Evolutionary conservation across 495 filamentous ascomycete genomes (phyloP), one percentile per base, ranked within the genome.

Genomic region (Sordaria brevicollis): DNA sequence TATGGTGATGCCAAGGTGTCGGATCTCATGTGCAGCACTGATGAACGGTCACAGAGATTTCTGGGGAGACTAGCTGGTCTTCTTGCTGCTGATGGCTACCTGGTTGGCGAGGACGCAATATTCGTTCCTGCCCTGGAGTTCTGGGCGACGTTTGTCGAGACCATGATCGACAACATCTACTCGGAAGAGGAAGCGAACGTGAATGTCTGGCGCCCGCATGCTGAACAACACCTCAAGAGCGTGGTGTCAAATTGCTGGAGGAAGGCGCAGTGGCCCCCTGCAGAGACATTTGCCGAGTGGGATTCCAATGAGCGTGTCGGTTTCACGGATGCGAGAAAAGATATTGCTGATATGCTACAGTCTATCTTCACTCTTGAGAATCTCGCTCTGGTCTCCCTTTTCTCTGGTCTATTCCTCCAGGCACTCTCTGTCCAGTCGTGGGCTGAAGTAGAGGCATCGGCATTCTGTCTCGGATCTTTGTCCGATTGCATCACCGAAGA

Each of bases 81-180:
- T 21, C 83, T 94, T 65, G 86, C 85, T 34, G 87, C 87, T 7
- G 86, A 90, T 39, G 93, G 93, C 8, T 88, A 89, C 77, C 88
- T 92, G 4, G 89, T 89, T 4, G 87, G 87, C 31, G 92, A 96
- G 17, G 92, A 97, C 74, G 82, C 85, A 54, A 88, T 96, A 43
- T 93, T 92, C 49, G 86, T 90, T 3, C 86, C 88, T 4, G 89
- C 89, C 3, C 82, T 97, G 34, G 92, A 97, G 71, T 97, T 94
- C 80, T 97, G 94, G 93, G 90, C 85, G 11, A 86, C 84, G 4
- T 90, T 88, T 70, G 85, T 89, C 25, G 90, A 91, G 74, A 85
- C 83, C 57, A 74, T 85, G 70, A 72, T 76, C 15, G 80, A 86
- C 78, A 72, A 69, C 34, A 78, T 81, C 4, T 81, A 78, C 65